Evolutionary conservation across 805 yeast species (phyloP).

Genomic region (Candida koratica): DNA sequence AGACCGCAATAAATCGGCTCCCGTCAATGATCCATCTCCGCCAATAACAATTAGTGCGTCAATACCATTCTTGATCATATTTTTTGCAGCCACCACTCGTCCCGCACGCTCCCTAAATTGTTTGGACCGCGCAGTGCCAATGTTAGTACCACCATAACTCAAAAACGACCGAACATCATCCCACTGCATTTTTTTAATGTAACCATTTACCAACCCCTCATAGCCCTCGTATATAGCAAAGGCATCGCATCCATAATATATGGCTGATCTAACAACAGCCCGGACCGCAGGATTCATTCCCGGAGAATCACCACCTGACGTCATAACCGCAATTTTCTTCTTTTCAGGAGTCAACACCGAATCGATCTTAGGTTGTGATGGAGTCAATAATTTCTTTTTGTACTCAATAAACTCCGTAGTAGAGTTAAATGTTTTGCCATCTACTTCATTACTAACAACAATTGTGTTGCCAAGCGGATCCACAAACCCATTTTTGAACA

Average conservation of each 20-base stretch:
- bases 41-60: slow-evolving; percentile 80
- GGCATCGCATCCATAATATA: slow-evolving; percentile 59
- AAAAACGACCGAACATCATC: slow-evolving; percentile 69
- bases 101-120: slow-evolving; percentile 67
- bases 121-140: slow-evolving; percentile 73
- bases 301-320: slow-evolving; percentile 80
- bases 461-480: slow-evolving; percentile 39
- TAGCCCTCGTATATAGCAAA: slow-evolving; percentile 73
- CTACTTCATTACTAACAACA: slow-evolving; percentile 21
- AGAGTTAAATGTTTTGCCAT: slow-evolving; percentile 5
- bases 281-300: slow-evolving; percentile 78
- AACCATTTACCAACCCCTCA: slow-evolving; percentile 59
- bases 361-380: not conserved
- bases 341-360: not conserved
- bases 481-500: slow-evolving; percentile 15
- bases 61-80: slow-evolving; percentile 66
- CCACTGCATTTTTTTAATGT: slow-evolving; percentile 64
- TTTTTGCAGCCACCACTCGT: slow-evolving; percentile 57
- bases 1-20: slow-evolving; percentile 70
- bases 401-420: slow-evolving; percentile 10
- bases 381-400: slow-evolving; percentile 3
- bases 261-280: slow-evolving; percentile 68
- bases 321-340: slow-evolving; percentile 65
- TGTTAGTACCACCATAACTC: slow-evolving; percentile 69
- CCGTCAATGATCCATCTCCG: slow-evolving; percentile 81